Evolutionary conservation across 768 basidiomycete species (phyloP).

Genomic region (Agrocybe chaxingu): DNA sequence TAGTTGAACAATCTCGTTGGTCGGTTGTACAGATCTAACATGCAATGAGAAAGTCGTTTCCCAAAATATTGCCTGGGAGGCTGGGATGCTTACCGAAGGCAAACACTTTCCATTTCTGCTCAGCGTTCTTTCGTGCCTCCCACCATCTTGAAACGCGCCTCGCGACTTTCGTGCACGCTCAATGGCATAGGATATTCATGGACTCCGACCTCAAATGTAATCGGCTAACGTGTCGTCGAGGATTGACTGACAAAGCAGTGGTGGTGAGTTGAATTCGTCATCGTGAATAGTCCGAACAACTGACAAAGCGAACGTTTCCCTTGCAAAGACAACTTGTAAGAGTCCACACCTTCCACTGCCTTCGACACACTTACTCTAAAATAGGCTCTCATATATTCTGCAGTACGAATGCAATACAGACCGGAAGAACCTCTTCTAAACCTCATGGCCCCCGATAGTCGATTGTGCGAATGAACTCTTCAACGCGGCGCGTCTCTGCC

Average conservation of each 20-base stretch:
- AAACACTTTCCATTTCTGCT: slow-evolving; percentile 8
- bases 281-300: not conserved
- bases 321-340: slow-evolving; percentile 26
- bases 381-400: slow-evolving; percentile 88
- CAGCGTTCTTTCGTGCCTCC: not conserved
- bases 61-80: too few species aligned
- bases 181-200: slow-evolving; percentile 35
- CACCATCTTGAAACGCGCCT: not conserved
- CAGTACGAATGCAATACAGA: slow-evolving; percentile 36
- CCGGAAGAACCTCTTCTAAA: not conserved
- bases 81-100: slow-evolving; percentile 3
- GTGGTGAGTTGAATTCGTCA: slow-evolving; percentile 52
- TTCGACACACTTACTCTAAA: not conserved
- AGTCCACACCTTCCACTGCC: not conserved
- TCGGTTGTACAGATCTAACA: too few species aligned
- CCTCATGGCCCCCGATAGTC: slow-evolving; percentile 37
- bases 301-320: not conserved
- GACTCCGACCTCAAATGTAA: slow-evolving; percentile 79
- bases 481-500: slow-evolving; percentile 72
- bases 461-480: slow-evolving; percentile 86
- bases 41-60: too few species aligned
- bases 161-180: not conserved
- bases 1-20: not conserved
- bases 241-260: slow-evolving; percentile 75
- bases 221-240: slow-evolving; percentile 68